Base-by-base conservation (phyloP, 129 eudicot genomes). In the Ambrosia artemisiifolia region DNA sequence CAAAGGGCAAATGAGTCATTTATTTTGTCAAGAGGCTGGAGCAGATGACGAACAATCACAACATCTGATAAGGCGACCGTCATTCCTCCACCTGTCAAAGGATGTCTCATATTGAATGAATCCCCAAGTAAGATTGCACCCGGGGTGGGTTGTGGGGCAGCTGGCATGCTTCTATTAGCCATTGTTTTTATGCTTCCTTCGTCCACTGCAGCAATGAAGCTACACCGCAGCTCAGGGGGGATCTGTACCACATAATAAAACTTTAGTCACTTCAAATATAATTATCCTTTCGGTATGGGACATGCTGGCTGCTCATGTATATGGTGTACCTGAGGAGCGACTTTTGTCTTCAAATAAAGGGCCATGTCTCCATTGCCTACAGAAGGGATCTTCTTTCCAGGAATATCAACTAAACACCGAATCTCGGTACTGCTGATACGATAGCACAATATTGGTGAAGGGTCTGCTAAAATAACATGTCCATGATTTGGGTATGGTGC, bases 71-170 rank as follows among this genome's bases (percentile, higher is more conserved):
- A 72, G 63, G 96, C 90, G 11, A 89, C 92, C 2, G 92, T 89
- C 96, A 89, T 89, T 78, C 96, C 96, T 80, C 96, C 96, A 17
- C 96, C 96, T 1, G 96, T 86, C 42, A 86, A 71, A 30, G 96
- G 92, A 63, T 89, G 96, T 5, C 96, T 68, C 92, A 86, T 86
- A 77, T 86, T 89, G 77, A 89, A 86, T 12, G 96, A 80, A 70
- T 89, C 96, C 28, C 96, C 96, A 8, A 86, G 70, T 20, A 89
- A 59, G 28, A 89, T 77, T 28, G 89, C 89, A 17, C 89, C 89
- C 0, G 89, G 89, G 63, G 89, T 85, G 19, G 86, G 86, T 62
- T 85, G 76, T 32, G 89, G 89, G 57, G 74, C 84, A 40, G 89
- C 86, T 6, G 89, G 86, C 89, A 85, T 82, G 78, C 89, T 78